A percentile compares a stretch with the other conserved stretches of the same genome.
These are phyloP conservation scores for Kernera saxatilis DNA, from an alignment of 345 rosid genomes.

Conservation along the genomic window DNA sequence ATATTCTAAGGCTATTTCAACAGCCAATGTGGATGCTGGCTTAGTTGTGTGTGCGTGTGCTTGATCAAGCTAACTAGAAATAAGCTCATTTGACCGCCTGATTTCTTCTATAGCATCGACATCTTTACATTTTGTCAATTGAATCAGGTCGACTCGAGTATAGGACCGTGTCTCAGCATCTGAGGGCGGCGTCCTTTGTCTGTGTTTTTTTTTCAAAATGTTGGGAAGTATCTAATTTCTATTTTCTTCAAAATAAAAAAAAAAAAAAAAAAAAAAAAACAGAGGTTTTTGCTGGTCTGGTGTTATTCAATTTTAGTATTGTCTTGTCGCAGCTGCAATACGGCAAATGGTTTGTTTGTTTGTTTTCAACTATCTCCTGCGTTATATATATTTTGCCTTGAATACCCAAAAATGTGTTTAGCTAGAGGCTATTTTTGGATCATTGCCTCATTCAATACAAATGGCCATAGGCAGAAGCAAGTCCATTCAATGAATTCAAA, in stretches of 20 bases:
- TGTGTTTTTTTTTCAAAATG: too few species aligned
- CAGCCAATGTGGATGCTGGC: not conserved
- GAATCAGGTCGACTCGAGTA: not conserved
- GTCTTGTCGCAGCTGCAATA: not conserved
- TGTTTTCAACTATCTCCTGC: not conserved
- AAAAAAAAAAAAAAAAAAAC: not conserved
- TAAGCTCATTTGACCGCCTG: not conserved
- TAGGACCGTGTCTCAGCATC: too few species aligned
- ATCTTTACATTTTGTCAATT: not conserved
- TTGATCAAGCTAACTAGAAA: not conserved
- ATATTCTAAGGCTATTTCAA: not conserved
- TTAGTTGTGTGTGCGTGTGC: not conserved
- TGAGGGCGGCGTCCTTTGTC: too few species aligned
- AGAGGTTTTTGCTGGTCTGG: not conserved
- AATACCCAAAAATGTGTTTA: not conserved
- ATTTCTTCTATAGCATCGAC: not conserved
- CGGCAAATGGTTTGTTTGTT: not conserved
- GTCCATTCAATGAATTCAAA: not conserved
- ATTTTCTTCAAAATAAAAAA: too few species aligned
- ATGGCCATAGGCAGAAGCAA: not conserved
- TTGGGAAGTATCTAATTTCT: too few species aligned
- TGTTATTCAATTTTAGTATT: not conserved
- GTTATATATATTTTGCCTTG: not conserved
- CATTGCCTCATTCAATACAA: not conserved
- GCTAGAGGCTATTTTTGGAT: not conserved